Evolutionary conservation across 1,284 basidiomycete species (phyloP).

Genomic region (Trichosporon sp.): DNA sequence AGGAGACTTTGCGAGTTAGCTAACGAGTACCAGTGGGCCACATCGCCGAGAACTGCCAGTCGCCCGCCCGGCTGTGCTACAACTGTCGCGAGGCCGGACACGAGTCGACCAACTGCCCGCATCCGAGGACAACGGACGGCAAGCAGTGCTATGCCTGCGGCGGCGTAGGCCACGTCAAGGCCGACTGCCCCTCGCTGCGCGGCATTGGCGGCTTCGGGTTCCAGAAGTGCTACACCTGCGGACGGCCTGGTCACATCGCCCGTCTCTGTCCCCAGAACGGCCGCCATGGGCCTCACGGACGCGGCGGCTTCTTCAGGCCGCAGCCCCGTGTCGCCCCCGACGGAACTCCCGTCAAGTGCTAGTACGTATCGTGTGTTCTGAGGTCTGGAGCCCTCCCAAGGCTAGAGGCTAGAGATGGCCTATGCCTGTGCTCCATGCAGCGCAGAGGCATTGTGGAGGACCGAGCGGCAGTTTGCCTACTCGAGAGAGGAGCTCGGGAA

Average conservation of each 20-base stretch:
- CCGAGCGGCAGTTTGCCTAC: too few species aligned
- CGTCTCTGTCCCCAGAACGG: constrained; percentile 27
- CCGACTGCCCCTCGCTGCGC: constrained; percentile 78
- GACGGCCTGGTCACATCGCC: constrained; percentile 42
- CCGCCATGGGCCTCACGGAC: constrained; percentile 6
- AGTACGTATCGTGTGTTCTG: constrained; percentile 38
- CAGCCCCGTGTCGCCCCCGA: constrained; percentile 28
- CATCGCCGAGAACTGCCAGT: constrained; percentile 82
- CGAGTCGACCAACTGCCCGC: constrained; percentile 79
- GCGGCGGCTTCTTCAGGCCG: constrained; percentile 20
- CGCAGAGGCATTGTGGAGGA: not conserved
- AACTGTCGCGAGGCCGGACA: constrained; percentile 86
- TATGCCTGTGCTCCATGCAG: too few species aligned
- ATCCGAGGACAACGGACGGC: constrained; percentile 65
- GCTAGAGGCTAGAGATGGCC: too few species aligned
- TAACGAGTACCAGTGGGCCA: constrained; percentile 59
- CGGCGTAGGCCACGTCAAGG: constrained; percentile 58
- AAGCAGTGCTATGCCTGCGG: constrained; percentile 78
- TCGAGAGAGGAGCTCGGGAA: too few species aligned
- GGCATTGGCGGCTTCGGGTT: constrained; percentile 46
- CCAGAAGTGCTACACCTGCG: constrained; percentile 67
- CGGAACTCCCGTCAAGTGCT: constrained; percentile 47
- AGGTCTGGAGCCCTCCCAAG: too few species aligned
- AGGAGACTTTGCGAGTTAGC: not conserved
- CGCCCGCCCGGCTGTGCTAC: constrained; percentile 80